Percentiles rank a stretch among this genome's conserved stretches.
Evolutionary conservation across 495 filamentous ascomycete species (phyloP).

Genomic region (Neurospora tetraspora): DNA sequence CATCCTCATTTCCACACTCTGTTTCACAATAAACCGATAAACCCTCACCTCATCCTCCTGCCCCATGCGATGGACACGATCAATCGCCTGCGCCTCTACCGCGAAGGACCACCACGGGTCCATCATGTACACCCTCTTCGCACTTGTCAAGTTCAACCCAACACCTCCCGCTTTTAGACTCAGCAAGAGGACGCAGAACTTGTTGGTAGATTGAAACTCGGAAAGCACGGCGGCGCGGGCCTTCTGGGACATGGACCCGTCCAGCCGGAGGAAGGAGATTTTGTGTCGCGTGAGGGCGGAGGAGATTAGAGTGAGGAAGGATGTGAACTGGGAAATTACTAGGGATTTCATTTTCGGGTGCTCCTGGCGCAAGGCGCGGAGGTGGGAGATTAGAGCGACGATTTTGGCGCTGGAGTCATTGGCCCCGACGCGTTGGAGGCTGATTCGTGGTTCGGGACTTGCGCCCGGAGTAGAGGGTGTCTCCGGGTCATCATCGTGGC

Average conservation of each 20-base stretch:
- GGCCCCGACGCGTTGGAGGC: slow-evolving; percentile 67
- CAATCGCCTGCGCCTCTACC: slow-evolving; percentile 93
- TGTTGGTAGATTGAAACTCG: slow-evolving; percentile 50
- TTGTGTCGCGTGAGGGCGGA: slow-evolving; percentile 59
- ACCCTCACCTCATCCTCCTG: slow-evolving; percentile 81
- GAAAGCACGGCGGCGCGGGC: slow-evolving; percentile 62
- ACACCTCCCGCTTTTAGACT: slow-evolving; percentile 88
- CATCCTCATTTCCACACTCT: slow-evolving; percentile 93
- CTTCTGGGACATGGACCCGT: slow-evolving; percentile 85
- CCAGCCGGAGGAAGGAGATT: slow-evolving; percentile 76
- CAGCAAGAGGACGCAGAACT: slow-evolving; percentile 60
- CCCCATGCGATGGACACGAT: slow-evolving; percentile 98
- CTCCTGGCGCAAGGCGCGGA: slow-evolving; percentile 52
- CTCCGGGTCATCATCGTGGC: slow-evolving; percentile 36
- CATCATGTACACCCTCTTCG: slow-evolving; percentile 92
- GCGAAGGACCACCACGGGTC: slow-evolving; percentile 99
- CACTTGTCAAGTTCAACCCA: slow-evolving; percentile 82
- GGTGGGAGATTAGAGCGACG: slow-evolving; percentile 61
- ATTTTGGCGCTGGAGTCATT: slow-evolving; percentile 78
- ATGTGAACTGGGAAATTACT: slow-evolving; percentile 94
- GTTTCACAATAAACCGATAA: slow-evolving; percentile 74
- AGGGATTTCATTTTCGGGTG: slow-evolving; percentile 71
- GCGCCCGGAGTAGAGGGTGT: slow-evolving; percentile 16
- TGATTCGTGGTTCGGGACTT: slow-evolving; percentile 46
- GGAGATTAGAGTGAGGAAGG: slow-evolving; percentile 84